Evolutionary conservation across 371 early-diverging fungal genomes (phyloP), one percentile per base, ranked within the genome.

Genomic region (Rhizopus stolonifer): DNA sequence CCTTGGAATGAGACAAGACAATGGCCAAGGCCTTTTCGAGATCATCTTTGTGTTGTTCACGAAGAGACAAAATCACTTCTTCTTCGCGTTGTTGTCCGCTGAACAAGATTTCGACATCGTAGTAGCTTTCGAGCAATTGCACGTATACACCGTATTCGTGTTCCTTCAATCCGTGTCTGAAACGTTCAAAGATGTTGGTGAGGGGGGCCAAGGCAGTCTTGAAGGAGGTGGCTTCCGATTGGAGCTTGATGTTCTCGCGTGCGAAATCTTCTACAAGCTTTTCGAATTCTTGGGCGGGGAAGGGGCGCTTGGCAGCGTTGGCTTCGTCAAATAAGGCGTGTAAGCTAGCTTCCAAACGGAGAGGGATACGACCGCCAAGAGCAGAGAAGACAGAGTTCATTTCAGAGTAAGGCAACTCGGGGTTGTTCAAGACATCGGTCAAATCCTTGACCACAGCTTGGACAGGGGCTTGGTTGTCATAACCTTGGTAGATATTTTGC

Each of bases 331-430:
- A 46, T 22, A 75, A 46, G 17, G 68, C 58, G 31, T 82, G 74
- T 39, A 93, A 64, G 11, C 80, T 66, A 2, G 66, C 24, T 24
- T 89, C 86, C 51, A 96, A 74, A 40, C 83, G 80, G 53, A 81
- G 67, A 32, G 96, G 96, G 56, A 98, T 86, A 60, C 98, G 90
- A 56, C 94, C 90, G 51, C 87, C 77, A 31, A 98, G 68, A 4
- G 90, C 79, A 25, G 96, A 92, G 45, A 96, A 80, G 29, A 89
- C 81, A 56, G 91, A 82, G 51, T 72, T 77, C 66, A 91, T 72
- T 70, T 95, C 94, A 38, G 85, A 77, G 80, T 86, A 90, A 19
- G 98, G 98, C 34, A 98, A 82, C 46, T 91, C 88, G 2, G 84
- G 82, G 58, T 88, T 79, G 51, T 81, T 80, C 57, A 95, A 74